Conservation (phyloP, 352 stramenopile species). For the Globisporangium solare region DNA sequence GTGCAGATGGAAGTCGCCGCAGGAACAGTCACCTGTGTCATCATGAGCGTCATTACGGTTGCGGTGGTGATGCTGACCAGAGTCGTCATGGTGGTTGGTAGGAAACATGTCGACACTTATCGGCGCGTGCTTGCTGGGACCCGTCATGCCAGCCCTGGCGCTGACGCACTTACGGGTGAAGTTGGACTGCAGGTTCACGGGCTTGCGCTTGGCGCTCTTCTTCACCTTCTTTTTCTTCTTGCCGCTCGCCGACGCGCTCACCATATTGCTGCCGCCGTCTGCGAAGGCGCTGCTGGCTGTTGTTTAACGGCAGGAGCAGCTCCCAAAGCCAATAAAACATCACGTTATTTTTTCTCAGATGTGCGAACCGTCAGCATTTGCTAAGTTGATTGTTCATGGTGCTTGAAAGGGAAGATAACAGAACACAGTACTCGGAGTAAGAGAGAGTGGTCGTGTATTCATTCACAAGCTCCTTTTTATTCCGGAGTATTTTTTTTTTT, state of each 20-base stretch:
- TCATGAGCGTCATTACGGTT: conserved; percentile 27
- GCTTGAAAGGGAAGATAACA: neutral
- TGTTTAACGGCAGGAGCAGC: neutral
- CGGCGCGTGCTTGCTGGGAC: conserved; percentile 17
- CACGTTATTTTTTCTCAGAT: conserved; percentile 2
- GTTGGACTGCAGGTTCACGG: conserved; percentile 80
- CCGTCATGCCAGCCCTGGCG: neutral
- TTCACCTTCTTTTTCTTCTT: conserved; percentile 62
- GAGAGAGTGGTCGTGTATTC: neutral
- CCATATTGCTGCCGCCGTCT: conserved; percentile 28
- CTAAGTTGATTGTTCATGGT: too few relatives aligned
- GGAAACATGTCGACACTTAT: conserved; percentile 77
- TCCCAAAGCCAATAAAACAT: conserved; percentile 2
- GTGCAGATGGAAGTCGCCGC: conserved; percentile 83
- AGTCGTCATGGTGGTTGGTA: conserved; percentile 44
- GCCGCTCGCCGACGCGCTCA: conserved; percentile 42
- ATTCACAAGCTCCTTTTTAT: too few relatives aligned
- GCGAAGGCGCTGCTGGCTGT: too few relatives aligned
- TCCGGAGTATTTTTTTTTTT: too few relatives aligned
- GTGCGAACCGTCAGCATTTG: neutral
- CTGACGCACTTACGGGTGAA: conserved; percentile 79
- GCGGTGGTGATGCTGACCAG: conserved; percentile 9
- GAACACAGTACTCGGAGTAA: neutral
- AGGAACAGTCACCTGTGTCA: conserved; percentile 51
- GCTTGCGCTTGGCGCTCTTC: conserved; percentile 70